Base-by-base conservation (phyloP, 225 moss, liverwort and hornwort genomes). In the Rhytidiadelphus loreus region DNA sequence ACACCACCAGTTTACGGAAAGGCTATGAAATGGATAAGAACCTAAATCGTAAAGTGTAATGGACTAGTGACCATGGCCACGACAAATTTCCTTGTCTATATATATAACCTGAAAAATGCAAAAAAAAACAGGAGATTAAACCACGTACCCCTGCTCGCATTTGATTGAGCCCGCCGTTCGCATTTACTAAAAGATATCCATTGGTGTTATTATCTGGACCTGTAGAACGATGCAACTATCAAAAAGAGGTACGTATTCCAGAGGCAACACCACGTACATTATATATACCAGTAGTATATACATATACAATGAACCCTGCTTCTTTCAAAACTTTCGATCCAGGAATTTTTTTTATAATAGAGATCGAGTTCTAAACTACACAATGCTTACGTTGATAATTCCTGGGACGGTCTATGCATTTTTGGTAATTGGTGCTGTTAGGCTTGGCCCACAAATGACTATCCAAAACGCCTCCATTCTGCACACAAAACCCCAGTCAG, bases 151-250 rank as follows among this genome's bases (percentile, higher is more conserved):
- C 97, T 37, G 94, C 92, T 88, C 97, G 95, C 97, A 98, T 98
- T 93, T 98, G 97, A 86, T 98, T 98, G 60, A 98, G 93, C 37
- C 97, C 97, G 62, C 97, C 97, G 83, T 98, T 98, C 12, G 97
- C 97, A 88, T 96, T 96, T n/a, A 98, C 95, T 86, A 96, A 64
- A 33, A 98, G 90, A 83, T 96, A 98, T 74, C 97, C 96, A 90
- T 98, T 95, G 71, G 95, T 95, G 61, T 90, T 89, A 72, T 92
- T 86, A 62, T 29, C 86, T 52, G 89, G 83, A 80, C 84, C 93
- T 87, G 95, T 43, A 91, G 8, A 16, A 58, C 23, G 25, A 81
- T 29, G 50, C 63, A 88, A 82, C 32, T 37, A 64, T 87, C 58
- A 89, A 58, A 88, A 81, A 69, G 25, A 59, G 37, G 9, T 11